These are phyloP conservation scores for Limnomonas spitsbergensis DNA, from an alignment of 139 green algal genomes.

Conservation along the genomic window DNA sequence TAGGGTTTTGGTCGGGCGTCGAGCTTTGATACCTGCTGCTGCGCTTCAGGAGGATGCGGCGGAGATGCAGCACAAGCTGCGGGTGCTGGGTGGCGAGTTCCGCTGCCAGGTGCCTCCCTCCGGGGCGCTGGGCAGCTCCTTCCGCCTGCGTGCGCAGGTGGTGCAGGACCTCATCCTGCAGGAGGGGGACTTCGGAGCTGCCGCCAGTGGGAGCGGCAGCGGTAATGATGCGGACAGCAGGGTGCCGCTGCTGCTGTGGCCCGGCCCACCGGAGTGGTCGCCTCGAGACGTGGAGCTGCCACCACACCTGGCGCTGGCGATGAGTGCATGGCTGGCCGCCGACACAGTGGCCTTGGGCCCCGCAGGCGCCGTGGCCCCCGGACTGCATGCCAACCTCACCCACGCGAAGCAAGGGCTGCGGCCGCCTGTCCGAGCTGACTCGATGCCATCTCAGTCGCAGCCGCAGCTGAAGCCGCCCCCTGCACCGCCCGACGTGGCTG, in stretches of 20 bases:
- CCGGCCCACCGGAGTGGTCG: slow-evolving; percentile 6
- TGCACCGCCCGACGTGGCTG: background rate
- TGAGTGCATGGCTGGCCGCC: background rate
- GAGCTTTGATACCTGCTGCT: no score
- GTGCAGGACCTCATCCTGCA: background rate
- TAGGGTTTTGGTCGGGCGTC: no score
- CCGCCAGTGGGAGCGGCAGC: background rate
- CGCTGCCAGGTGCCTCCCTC: no score
- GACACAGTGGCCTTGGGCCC: no score
- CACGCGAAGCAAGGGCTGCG: no score
- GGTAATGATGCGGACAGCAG: background rate
- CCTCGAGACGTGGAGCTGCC: background rate
- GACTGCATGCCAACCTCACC: no score
- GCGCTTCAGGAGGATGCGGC: no score
- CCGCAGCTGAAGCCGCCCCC: background rate
- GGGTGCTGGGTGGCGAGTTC: no score
- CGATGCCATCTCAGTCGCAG: background rate
- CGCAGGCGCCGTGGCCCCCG: no score
- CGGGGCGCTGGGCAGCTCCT: background rate
- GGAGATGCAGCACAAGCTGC: no score
- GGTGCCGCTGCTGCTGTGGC: slow-evolving; percentile 21
- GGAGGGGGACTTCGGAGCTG: no score
- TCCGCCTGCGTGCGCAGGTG: background rate
- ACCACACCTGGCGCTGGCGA: background rate
- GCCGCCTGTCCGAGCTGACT: no score